Conservation (phyloP, 345 rosid genomes). For the Linum lewisii region DNA sequence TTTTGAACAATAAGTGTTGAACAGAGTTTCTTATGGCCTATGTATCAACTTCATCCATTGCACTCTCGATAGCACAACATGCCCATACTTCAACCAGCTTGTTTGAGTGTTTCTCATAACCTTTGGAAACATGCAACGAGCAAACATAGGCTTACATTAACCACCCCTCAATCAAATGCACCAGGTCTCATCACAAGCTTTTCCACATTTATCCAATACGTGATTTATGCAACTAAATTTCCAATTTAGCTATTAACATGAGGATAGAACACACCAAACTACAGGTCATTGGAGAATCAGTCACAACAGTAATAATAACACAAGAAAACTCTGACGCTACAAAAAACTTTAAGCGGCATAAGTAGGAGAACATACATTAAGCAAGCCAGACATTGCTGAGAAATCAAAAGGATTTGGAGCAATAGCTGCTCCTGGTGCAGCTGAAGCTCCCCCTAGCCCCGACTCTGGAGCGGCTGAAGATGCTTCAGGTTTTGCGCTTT, state of each 20-base stretch:
- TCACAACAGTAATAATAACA: no score
- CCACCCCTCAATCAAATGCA: neutral
- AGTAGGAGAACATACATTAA: conserved; percentile 41
- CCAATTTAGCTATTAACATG: neutral
- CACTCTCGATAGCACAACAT: no score
- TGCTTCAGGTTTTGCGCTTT: conserved; percentile 37
- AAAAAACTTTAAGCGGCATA: no score
- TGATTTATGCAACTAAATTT: neutral
- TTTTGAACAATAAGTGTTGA: no score
- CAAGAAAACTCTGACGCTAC: no score
- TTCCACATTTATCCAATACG: neutral
- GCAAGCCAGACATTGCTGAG: conserved; percentile 73
- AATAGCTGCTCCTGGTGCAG: conserved; percentile 32
- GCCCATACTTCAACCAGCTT: no score
- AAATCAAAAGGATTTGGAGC: conserved; percentile 78
- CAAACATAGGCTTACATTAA: neutral
- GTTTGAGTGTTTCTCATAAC: no score
- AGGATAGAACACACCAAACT: neutral
- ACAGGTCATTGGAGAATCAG: no score
- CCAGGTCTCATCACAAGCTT: neutral
- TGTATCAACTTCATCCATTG: no score
- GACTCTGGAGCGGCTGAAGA: conserved; percentile 42
- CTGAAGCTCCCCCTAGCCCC: conserved; percentile 23
- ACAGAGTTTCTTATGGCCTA: no score
- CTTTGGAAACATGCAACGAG: no score